A percentile compares a stretch with the other conserved stretches of the same genome.
Evolutionary conservation across 2,329 filamentous ascomycete genomes (phyloP).

Genomic region (Uncinocarpus reesii): DNA sequence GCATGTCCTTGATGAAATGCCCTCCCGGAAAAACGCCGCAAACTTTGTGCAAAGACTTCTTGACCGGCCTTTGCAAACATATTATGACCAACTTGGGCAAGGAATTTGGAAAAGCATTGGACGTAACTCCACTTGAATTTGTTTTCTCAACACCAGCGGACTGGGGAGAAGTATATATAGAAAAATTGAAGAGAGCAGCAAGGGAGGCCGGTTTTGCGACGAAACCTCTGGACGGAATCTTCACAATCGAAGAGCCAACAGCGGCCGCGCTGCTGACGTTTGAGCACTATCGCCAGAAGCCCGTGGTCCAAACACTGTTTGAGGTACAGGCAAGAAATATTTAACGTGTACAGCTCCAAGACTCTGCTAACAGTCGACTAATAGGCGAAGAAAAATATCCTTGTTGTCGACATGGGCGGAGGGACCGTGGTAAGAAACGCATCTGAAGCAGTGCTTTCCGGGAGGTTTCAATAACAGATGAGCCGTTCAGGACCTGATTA

Average conservation of each 20-base stretch:
- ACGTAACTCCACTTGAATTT: conserved; percentile 11
- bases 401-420: conserved; percentile 19
- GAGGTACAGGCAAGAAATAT: conserved; percentile 4
- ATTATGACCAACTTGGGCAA: conserved; percentile 7
- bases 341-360: too few relatives aligned
- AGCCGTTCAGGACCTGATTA: conserved; percentile 15
- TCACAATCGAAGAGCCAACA: conserved; percentile 18
- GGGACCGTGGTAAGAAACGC: conserved; percentile 18
- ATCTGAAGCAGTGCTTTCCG: neutral
- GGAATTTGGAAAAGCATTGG: neutral
- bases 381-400: conserved; percentile 9
- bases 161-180: conserved; percentile 14
- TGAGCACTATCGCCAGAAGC: neutral
- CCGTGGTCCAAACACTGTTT: neutral
- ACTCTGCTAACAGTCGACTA: neutral
- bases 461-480: neutral
- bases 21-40: conserved; percentile 14
- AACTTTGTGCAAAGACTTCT: conserved; percentile 15
- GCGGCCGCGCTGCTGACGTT: conserved; percentile 17
- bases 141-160: conserved; percentile 18
- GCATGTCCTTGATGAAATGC: conserved; percentile 13
- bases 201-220: conserved; percentile 15
- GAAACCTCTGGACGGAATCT: conserved; percentile 12
- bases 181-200: conserved; percentile 13
- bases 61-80: conserved; percentile 13